These are phyloP conservation scores for Tarenaya hassleriana DNA, from an alignment of 345 rosid species.

Conservation along the genomic window DNA sequence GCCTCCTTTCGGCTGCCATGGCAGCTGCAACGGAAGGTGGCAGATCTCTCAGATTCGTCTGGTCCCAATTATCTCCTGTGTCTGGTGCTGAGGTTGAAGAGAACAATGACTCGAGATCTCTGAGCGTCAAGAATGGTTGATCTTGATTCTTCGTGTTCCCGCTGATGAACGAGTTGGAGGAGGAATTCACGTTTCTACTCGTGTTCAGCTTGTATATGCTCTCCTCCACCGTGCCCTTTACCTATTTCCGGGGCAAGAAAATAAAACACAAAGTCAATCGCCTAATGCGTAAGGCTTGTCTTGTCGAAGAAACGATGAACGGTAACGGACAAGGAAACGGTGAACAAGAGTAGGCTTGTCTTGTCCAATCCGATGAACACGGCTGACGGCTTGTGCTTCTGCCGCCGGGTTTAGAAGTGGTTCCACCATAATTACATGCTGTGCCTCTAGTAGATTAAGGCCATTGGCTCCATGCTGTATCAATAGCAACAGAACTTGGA, in stretches of 20 bases:
- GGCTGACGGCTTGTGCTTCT: conserved; percentile 92
- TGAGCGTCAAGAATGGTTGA: conserved; percentile 66
- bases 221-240: conserved; percentile 81
- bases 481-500: conserved; percentile 77
- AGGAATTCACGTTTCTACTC: conserved; percentile 61
- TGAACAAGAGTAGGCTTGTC: conserved; percentile 70
- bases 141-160: conserved; percentile 89
- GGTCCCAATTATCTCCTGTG: conserved; percentile 35
- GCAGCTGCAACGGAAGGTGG: conserved; percentile 84
- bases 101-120: conserved; percentile 75
- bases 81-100: conserved; percentile 33
- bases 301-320: neutral
- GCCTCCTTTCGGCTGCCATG: conserved; percentile 83
- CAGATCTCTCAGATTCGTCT: conserved; percentile 52
- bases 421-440: conserved; percentile 88
- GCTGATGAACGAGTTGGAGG: conserved; percentile 50
- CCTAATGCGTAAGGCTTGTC: neutral
- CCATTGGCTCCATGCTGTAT: conserved; percentile 97
- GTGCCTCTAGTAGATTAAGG: conserved; percentile 91
- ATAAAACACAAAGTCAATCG: conserved; percentile 17
- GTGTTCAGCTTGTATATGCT: conserved; percentile 83
- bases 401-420: conserved; percentile 94
- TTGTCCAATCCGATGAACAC: conserved; percentile 94
- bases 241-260: conserved; percentile 37
- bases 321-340: conserved; percentile 58